Evolutionary conservation across 2,329 filamentous ascomycete genomes (phyloP), one percentile per base, ranked within the genome.

Genomic region (Eutypella sp.): DNA sequence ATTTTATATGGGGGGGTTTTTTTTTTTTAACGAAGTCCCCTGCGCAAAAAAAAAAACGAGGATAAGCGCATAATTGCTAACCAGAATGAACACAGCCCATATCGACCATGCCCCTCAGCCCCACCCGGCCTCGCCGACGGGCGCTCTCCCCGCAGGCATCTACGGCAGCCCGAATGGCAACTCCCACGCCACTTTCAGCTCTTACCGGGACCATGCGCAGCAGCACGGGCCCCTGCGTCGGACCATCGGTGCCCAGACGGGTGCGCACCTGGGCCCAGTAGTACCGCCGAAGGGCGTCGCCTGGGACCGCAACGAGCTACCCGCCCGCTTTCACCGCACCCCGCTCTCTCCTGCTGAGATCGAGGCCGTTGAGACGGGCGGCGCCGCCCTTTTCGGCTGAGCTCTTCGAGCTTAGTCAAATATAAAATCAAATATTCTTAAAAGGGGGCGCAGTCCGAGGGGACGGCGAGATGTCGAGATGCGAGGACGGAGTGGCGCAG

Each of bases 281-380:
- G 65, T 78, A 55, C 78, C 91, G 31, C 77, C 78, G 48, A 69
- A 81, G 60, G 92, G 92, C 57, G 73, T 89, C 66, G 89, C 78
- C 68, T 96, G 96, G 65, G 93, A 97, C 68, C 82, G 90, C 57
- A 87, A 82, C 57, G 87, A 99, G 71, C 82, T 99, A 20, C 92
- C 93, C 16, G 66, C 75, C 52, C 82, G 92, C 59, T 99, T 96
- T 79, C 82, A 84, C 61, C 80, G 89, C 54, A 73, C 80, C 41
- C 78, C 82, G 11, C 87, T 91, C 70, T 84, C 80, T 31, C 69
- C 84, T 57, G 83, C 84, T 37, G 93, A 99, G 79, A 99, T 99
- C 49, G 93, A 97, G 68, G 91, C 90, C 19, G 80, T 99, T 61
- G 90, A 96, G 80, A 93, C 89, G 46, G 93, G 91, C 45, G 93